phyloP scores from a whole-genome alignment of 495 filamentous ascomycete species.

The Penicillium salamii region DNA sequence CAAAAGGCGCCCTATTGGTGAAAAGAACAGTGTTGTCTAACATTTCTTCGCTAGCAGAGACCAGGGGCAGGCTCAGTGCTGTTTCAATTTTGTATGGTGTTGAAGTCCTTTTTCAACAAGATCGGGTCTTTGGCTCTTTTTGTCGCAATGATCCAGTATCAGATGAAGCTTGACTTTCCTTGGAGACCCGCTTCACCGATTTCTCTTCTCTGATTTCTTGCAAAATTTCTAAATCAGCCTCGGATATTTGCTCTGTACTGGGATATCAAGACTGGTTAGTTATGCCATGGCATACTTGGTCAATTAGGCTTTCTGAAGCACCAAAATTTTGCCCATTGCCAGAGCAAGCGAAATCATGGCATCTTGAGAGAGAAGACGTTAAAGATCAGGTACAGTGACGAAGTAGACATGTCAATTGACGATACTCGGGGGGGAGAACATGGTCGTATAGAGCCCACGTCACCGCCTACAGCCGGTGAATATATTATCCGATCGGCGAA shows the following conservation, averaged over 20 bases:
- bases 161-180: slow-evolving; percentile 46
- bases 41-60: slow-evolving; percentile 52
- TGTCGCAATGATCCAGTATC: slow-evolving; percentile 30
- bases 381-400: slow-evolving; percentile 63
- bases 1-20: slow-evolving; percentile 78
- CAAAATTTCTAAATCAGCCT: slow-evolving; percentile 51
- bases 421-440: neutral
- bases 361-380: slow-evolving; percentile 74
- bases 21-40: slow-evolving; percentile 56
- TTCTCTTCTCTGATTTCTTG: slow-evolving; percentile 65
- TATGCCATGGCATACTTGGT: slow-evolving; percentile 47
- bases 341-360: slow-evolving; percentile 67
- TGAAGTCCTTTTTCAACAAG: slow-evolving; percentile 11
- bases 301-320: slow-evolving; percentile 61
- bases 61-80: slow-evolving; percentile 59
- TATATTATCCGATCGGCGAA: too few species aligned
- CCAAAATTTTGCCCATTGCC: slow-evolving; percentile 67
- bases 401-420: slow-evolving; percentile 20
- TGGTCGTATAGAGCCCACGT: too few species aligned
- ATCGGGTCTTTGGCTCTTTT: slow-evolving; percentile 15
- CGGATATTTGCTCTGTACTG: slow-evolving; percentile 62
- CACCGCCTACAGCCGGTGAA: too few species aligned
- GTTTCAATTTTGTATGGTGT: slow-evolving; percentile 64
- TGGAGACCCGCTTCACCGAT: slow-evolving; percentile 59
- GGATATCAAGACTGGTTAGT: slow-evolving; percentile 1